A percentile compares a stretch with the other conserved stretches of the same genome.
Evolutionary conservation across 2,329 filamentous ascomycete species (phyloP).

Genomic region (Metarhizium guizhouense): DNA sequence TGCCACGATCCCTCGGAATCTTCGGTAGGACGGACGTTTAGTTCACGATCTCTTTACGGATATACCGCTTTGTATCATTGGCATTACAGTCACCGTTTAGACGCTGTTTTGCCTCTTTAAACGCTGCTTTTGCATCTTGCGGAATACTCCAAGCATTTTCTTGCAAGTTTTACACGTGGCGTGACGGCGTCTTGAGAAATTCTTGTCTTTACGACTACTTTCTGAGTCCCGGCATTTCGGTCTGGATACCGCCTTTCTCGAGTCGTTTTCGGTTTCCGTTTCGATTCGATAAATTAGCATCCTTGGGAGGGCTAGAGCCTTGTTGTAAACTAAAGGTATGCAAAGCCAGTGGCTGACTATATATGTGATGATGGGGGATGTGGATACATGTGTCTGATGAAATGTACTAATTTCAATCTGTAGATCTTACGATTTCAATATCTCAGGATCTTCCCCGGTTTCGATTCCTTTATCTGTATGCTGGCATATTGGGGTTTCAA

Average conservation of each 20-base stretch:
- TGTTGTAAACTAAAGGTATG: conserved; percentile 13
- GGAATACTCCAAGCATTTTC: conserved; percentile 19
- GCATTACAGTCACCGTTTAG: conserved; percentile 14
- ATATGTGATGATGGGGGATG: neutral
- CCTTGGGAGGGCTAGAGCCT: conserved; percentile 14
- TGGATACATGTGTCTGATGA: neutral
- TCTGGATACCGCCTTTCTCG: conserved; percentile 27
- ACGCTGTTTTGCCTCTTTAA: conserved; percentile 7
- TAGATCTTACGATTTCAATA: conserved; percentile 14
- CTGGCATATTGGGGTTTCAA: neutral
- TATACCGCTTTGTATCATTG: conserved; percentile 16
- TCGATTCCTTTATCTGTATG: conserved; percentile 9
- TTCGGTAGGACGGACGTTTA: conserved; percentile 26
- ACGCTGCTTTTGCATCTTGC: conserved; percentile 10
- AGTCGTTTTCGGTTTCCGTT: conserved; percentile 23
- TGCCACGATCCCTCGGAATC: conserved; percentile 32
- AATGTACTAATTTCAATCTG: neutral
- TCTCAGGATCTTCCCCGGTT: conserved; percentile 15
- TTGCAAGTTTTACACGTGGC: conserved; percentile 24
- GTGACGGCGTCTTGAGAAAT: conserved; percentile 31
- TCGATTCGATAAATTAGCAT: conserved; percentile 18
- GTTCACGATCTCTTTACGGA: conserved; percentile 16
- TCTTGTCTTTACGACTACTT: conserved; percentile 28
- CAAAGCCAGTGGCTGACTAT: neutral
- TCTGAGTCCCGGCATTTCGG: conserved; percentile 26